Conservation (phyloP, 768 basidiomycete genomes). For the Chlorophyllum brunneum region DNA sequence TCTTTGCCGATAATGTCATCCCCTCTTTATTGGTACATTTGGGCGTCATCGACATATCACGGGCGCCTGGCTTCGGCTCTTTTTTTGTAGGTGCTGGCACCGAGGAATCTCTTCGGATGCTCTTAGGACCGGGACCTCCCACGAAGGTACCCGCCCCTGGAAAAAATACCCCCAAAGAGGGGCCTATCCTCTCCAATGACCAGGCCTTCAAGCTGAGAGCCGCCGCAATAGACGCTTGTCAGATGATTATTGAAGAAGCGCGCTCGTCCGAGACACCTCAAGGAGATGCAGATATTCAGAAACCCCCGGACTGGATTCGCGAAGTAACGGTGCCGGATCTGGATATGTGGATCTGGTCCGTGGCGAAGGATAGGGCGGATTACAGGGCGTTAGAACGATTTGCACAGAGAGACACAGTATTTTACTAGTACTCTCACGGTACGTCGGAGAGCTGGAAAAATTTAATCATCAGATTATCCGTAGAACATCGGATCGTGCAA, state of each 20-base stretch:
- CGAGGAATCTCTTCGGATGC: conserved; percentile 29
- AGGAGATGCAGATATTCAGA: conserved; percentile 21
- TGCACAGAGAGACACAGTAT: conserved; percentile 60
- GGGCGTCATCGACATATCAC: conserved; percentile 66
- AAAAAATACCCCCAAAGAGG: conserved; percentile 28
- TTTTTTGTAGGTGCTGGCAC: conserved; percentile 49
- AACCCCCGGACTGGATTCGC: conserved; percentile 40
- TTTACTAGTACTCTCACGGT: conserved; percentile 45
- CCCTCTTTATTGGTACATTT: conserved; percentile 80
- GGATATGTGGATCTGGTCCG: conserved; percentile 80
- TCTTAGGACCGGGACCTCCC: conserved; percentile 32
- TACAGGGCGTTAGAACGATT: conserved; percentile 67
- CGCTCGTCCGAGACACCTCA: conserved; percentile 26
- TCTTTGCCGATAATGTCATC: conserved; percentile 80
- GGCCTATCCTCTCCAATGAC: conserved; percentile 49
- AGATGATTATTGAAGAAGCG: conserved; percentile 58
- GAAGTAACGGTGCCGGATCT: conserved; percentile 55
- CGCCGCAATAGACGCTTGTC: conserved; percentile 77
- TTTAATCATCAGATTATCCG: not conserved
- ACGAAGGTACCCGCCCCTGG: not conserved
- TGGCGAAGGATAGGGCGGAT: conserved; percentile 74
- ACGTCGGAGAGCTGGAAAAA: not conserved
- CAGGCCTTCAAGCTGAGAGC: conserved; percentile 76
- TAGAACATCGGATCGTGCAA: too few species aligned
- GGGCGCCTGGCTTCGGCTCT: conserved; percentile 35